These are phyloP conservation scores for Fusarium continuum DNA, from an alignment of 2,329 filamentous ascomycete species.

Conservation along the genomic window DNA sequence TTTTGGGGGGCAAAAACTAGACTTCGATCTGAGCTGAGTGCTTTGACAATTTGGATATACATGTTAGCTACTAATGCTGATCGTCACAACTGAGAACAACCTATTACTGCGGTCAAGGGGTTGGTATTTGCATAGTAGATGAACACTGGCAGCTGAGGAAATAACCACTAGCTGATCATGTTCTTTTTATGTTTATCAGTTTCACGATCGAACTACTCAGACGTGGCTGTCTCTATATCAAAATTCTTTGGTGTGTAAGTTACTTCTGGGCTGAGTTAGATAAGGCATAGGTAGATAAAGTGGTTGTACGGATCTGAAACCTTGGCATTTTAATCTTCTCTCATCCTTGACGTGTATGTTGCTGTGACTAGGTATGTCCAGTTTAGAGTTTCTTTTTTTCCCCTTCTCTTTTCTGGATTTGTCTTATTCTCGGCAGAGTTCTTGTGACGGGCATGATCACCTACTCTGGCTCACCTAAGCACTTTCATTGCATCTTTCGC, in stretches of 20 bases:
- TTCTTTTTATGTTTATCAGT: background rate
- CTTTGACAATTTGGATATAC: background rate
- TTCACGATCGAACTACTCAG: background rate
- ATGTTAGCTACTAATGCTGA: too few species aligned
- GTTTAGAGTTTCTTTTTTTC: too few species aligned
- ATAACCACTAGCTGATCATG: background rate
- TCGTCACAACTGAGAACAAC: background rate
- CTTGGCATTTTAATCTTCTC: too few species aligned
- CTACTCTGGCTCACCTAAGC: background rate
- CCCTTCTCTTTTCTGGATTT: too few species aligned
- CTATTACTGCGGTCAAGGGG: background rate
- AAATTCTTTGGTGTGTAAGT: slow-evolving; percentile 2
- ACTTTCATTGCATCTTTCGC: slow-evolving; percentile 39
- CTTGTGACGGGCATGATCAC: too few species aligned
- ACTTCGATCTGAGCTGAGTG: background rate
- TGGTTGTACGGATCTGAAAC: too few species aligned
- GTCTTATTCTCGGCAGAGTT: background rate
- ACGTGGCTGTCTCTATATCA: background rate
- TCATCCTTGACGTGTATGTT: too few species aligned
- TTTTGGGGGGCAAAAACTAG: slow-evolving; percentile 1
- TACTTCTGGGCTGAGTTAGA: background rate
- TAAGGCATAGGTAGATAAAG: too few species aligned
- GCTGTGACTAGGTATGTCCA: too few species aligned
- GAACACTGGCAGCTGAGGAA: background rate
- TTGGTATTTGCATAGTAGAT: background rate